Evolutionary conservation across 805 yeast genomes (phyloP).

Genomic region (Candida xyloterini): DNA sequence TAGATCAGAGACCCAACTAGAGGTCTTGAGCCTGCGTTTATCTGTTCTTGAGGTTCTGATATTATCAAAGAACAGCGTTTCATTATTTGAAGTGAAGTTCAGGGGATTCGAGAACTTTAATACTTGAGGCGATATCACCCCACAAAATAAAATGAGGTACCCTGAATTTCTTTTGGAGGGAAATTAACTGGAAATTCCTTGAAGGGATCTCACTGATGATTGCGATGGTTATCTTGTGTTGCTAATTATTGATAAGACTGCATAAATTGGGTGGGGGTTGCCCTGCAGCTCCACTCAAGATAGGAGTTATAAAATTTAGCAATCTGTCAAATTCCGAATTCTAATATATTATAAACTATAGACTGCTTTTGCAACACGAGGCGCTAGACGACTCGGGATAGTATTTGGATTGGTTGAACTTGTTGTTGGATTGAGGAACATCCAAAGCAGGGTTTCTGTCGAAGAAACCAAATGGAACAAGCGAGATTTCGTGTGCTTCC

Average conservation of each 20-base stretch:
- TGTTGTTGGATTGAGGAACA: slow-evolving; percentile 66
- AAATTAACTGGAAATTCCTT: too few species aligned
- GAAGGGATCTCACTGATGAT: too few species aligned
- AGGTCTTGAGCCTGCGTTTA: slow-evolving; percentile 24
- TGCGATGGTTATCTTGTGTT: too few species aligned
- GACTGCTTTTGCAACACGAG: slow-evolving; percentile 34
- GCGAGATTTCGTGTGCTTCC: slow-evolving; percentile 65
- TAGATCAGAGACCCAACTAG: slow-evolving; percentile 30
- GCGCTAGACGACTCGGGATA: slow-evolving; percentile 23
- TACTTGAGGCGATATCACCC: slow-evolving; percentile 11
- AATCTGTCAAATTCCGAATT: too few species aligned
- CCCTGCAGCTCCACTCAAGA: too few species aligned
- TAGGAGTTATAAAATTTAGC: too few species aligned
- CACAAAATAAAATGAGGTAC: slow-evolving; percentile 5
- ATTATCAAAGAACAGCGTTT: slow-evolving; percentile 12
- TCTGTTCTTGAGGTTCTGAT: slow-evolving; percentile 4
- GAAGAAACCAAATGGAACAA: slow-evolving; percentile 73
- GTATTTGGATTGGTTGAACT: slow-evolving; percentile 60
- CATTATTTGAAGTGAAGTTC: neutral
- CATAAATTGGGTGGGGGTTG: too few species aligned
- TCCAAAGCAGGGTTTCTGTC: slow-evolving; percentile 76
- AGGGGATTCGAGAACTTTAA: slow-evolving; percentile 1
- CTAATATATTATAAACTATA: slow-evolving; percentile 20
- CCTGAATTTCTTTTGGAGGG: neutral
- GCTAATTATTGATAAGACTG: too few species aligned